Conservation (phyloP, 208 protist species). For the Crithidia expoeki region DNA sequence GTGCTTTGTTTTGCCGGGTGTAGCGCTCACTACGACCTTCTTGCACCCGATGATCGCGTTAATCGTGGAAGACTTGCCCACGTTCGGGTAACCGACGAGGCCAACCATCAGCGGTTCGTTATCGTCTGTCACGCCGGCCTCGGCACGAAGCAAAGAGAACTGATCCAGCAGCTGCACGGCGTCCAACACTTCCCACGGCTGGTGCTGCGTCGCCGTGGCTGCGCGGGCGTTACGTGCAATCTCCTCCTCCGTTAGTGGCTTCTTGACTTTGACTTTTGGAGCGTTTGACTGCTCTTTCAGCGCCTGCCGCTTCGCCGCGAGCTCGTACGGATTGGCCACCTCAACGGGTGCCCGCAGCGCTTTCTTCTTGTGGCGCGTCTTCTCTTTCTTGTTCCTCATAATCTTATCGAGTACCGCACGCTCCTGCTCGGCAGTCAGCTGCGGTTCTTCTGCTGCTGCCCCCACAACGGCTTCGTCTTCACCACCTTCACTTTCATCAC, state of each 20-base stretch:
- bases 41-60: conserved; percentile 96
- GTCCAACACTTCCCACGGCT: conserved; percentile 69
- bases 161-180: conserved; percentile 83
- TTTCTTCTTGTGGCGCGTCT: conserved; percentile 78
- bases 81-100: conserved; percentile 98
- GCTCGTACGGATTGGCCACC: conserved; percentile 78
- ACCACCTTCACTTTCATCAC: conserved; percentile 13
- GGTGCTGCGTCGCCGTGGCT: conserved; percentile 31
- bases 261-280: conserved; percentile 42
- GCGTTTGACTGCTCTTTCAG: conserved; percentile 43
- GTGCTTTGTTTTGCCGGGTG: conserved; percentile 99
- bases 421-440: conserved; percentile 50
- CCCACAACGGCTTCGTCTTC: conserved; percentile 36
- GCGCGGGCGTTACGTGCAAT: conserved; percentile 58
- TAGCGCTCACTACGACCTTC: conserved; percentile 95
- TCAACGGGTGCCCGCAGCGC: conserved; percentile 75
- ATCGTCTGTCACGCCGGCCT: conserved; percentile 37
- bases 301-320: conserved; percentile 53
- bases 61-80: conserved; percentile 98
- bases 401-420: conserved; percentile 39
- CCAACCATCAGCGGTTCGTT: conserved; percentile 88
- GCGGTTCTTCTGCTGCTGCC: conserved; percentile 28
- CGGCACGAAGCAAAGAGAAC: conserved; percentile 59
- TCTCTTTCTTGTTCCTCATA: conserved; percentile 53
- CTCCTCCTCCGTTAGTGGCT: conserved; percentile 74